phyloP scores from a whole-genome alignment of 1,139 yeast genomes.

The Candida anutae region DNA sequence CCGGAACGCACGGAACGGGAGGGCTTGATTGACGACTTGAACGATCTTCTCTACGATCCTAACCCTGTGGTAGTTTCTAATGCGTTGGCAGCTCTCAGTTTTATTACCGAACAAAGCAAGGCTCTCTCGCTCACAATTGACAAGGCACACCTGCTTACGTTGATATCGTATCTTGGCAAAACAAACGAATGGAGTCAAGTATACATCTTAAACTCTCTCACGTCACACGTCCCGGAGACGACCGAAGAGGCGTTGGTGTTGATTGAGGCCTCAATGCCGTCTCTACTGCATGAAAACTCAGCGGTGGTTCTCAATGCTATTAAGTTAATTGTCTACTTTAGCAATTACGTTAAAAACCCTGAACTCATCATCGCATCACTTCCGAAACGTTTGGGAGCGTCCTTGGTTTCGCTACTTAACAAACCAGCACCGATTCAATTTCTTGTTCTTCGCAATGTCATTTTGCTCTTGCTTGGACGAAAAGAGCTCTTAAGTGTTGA shows the following conservation, averaged over 20 bases:
- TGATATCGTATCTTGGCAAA: conserved; percentile 42
- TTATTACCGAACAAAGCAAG: conserved; percentile 53
- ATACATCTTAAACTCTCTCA: conserved; percentile 59
- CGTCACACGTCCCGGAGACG: conserved; percentile 65
- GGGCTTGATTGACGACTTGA: conserved; percentile 47
- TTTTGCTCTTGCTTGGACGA: conserved; percentile 61
- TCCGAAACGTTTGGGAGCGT: conserved; percentile 59
- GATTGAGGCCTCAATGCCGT: conserved; percentile 64
- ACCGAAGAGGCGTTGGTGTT: conserved; percentile 57
- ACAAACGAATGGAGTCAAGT: conserved; percentile 81
- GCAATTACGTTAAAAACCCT: conserved; percentile 54
- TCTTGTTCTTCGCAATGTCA: conserved; percentile 72
- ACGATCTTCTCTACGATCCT: conserved; percentile 49
- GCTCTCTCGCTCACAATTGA: conserved; percentile 48
- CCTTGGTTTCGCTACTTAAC: conserved; percentile 62
- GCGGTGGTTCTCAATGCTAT: conserved; percentile 75
- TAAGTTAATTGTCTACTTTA: conserved; percentile 61
- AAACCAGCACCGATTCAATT: conserved; percentile 84
- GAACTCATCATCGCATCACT: conserved; percentile 42
- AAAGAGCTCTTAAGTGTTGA: conserved; percentile 58
- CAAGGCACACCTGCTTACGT: conserved; percentile 44
- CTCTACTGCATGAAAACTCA: conserved; percentile 74
- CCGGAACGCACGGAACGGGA: conserved; percentile 37
- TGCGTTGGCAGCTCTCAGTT: conserved; percentile 62
- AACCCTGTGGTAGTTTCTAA: conserved; percentile 63